Conservation (phyloP, 2,329 filamentous ascomycete species). For the Chaetomium strumarium region DNA sequence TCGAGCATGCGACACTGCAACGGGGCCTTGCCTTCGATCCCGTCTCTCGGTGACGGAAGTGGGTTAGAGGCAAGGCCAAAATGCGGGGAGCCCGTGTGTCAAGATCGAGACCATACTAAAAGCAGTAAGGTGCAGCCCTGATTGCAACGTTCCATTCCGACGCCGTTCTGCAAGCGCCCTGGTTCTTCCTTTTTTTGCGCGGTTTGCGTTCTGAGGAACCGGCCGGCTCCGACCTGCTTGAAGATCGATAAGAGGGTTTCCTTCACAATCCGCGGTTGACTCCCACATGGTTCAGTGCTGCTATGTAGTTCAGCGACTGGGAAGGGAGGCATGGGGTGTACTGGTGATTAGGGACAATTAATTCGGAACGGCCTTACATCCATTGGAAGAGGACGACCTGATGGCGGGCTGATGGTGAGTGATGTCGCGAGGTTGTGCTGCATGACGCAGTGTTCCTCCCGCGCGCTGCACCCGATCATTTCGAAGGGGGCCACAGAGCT, state of each 20-base stretch:
- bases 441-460: constrained; percentile 6
- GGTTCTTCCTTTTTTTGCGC: too few relatives aligned
- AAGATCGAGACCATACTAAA: constrained; percentile 7
- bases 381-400: constrained; percentile 5
- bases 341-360: constrained; percentile 3
- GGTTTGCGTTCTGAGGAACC: neutral
- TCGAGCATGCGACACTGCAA: constrained; percentile 1
- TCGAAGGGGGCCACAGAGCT: too few relatives aligned
- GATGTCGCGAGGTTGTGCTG: constrained; percentile 7
- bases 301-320: neutral
- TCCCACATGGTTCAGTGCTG: neutral
- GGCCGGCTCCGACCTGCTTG: neutral
- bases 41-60: constrained; percentile 9
- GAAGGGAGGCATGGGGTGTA: neutral
- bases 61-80: constrained; percentile 1
- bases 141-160: constrained; percentile 26
- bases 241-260: neutral
- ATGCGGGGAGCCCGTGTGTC: constrained; percentile 11
- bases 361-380: constrained; percentile 7
- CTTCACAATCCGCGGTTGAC: too few relatives aligned
- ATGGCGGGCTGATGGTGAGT: constrained; percentile 1
- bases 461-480: neutral
- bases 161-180: neutral
- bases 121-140: constrained; percentile 10
- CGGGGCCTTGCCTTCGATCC: neutral